A percentile compares a stretch with the other conserved stretches of the same genome.
Evolutionary conservation across 345 rosid species (phyloP).

Genomic region (Raphanus sativus): DNA sequence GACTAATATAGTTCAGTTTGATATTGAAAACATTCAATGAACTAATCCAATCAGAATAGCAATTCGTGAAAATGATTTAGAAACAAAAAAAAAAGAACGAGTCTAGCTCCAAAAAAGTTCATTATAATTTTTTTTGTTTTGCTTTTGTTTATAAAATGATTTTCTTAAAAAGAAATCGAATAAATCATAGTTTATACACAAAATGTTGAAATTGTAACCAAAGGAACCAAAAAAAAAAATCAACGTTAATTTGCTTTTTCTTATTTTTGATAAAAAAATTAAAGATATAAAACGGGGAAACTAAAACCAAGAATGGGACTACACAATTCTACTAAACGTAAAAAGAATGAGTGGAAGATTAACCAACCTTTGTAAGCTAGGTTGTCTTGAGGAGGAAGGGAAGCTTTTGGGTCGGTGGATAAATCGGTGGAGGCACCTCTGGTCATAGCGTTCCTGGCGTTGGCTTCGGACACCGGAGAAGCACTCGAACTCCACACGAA

Average conservation of each 20-base stretch:
- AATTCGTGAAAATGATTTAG: background rate
- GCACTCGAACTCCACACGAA: slow-evolving; percentile 86
- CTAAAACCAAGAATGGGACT: background rate
- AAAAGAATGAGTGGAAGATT: background rate
- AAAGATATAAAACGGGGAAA: background rate
- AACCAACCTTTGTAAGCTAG: slow-evolving; percentile 50
- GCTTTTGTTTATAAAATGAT: background rate
- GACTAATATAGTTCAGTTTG: background rate
- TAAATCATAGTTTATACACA: background rate
- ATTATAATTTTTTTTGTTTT: background rate
- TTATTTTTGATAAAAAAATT: background rate
- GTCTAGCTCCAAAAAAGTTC: background rate
- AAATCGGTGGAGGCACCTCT: slow-evolving; percentile 52
- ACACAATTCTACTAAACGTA: background rate
- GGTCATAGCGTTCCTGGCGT: slow-evolving; percentile 53
- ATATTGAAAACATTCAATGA: background rate
- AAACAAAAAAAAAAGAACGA: background rate
- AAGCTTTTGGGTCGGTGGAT: slow-evolving; percentile 34
- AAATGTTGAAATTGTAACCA: background rate
- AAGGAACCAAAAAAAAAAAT: background rate
- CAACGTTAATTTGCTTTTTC: background rate
- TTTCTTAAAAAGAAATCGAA: background rate
- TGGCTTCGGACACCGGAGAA: slow-evolving; percentile 75
- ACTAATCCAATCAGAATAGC: background rate
- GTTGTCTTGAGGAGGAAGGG: slow-evolving; percentile 42